Base-by-base conservation (phyloP, 2,329 filamentous ascomycete species). In the Fusarium pseudonygamai region DNA sequence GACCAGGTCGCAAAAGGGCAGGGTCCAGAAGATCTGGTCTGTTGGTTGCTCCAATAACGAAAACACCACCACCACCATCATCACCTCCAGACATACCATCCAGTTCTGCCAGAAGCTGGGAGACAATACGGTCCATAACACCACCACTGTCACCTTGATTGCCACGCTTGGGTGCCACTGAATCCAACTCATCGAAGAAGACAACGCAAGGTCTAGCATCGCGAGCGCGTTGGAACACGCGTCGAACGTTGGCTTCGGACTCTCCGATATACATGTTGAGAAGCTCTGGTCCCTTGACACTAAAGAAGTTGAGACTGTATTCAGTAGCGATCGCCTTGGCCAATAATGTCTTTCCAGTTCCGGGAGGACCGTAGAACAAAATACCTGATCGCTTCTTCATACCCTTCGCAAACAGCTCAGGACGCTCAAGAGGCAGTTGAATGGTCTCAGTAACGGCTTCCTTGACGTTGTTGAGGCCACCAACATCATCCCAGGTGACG, bases 331-430 rank as follows among this genome's bases (percentile, higher is more conserved):
- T 97, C 36, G 95, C 95, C 84, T 97, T 97, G 57, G 95, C 95
- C 55, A 97, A 87, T n/a, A 97, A 84, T 3, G 95, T 97, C 84
- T 97, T 97, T 77, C 95, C 95, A 3, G 95, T 97, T 70, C 95
- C 95, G 0, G 95, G 95, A 2, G 95, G 95, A 0, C 95, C 95
- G 78, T 97, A 97, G 83, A 97, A 97, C 30, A 97, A 83, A 74
- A 97, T 97, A 76, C 95, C 95, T 28, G 94, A 97, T 46, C 96
- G 92, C 85, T 98, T 98, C 88, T 98, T 98, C 93, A 98, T 96
- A 56, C 96, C 96, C 85, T 96, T 97, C 37, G 95, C 95, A 78
- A 98, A 98, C 3, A 98, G 88, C 81, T 98, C 96, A 2, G 96
- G 96, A 15, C 95, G 89, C 71, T 97, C 94, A 3, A 98, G 88